phyloP scores from a whole-genome alignment of 495 filamentous ascomycete genomes.

The Talaromyces nanjingensis region DNA sequence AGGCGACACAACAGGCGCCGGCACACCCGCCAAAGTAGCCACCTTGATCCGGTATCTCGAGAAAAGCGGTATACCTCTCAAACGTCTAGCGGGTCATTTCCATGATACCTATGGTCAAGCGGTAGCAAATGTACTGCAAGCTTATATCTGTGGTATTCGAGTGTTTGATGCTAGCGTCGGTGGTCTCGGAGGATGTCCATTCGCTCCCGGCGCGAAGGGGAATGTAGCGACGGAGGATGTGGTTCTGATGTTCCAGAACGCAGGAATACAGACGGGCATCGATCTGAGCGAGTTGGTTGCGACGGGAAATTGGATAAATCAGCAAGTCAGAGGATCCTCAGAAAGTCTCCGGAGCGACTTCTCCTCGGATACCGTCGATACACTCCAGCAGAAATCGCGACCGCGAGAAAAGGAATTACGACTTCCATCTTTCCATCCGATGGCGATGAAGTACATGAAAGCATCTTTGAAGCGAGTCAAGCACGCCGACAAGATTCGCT shows the following conservation, averaged over 20 bases:
- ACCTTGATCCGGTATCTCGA: slow-evolving; percentile 23
- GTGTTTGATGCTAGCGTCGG: slow-evolving; percentile 39
- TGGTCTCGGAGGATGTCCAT: slow-evolving; percentile 41
- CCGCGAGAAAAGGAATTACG: slow-evolving; percentile 6
- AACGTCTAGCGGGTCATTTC: slow-evolving; percentile 35
- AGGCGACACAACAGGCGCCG: slow-evolving; percentile 37
- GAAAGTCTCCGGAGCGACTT: background rate
- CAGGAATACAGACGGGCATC: slow-evolving; percentile 32
- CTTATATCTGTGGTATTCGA: slow-evolving; percentile 30
- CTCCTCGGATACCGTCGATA: background rate
- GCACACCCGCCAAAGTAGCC: slow-evolving; percentile 24
- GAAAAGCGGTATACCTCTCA: slow-evolving; percentile 18
- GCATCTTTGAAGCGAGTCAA: background rate
- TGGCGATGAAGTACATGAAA: background rate
- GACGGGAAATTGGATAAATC: slow-evolving; percentile 34
- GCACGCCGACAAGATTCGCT: background rate
- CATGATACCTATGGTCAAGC: slow-evolving; percentile 42
- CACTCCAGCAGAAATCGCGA: slow-evolving; percentile 15
- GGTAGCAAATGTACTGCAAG: slow-evolving; percentile 35
- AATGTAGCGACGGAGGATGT: slow-evolving; percentile 39
- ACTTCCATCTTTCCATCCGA: background rate
- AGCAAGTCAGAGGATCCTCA: slow-evolving; percentile 14
- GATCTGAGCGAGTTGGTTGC: slow-evolving; percentile 25
- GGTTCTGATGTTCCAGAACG: slow-evolving; percentile 33
- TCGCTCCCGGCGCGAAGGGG: slow-evolving; percentile 39